Evolutionary conservation across 2,329 filamentous ascomycete genomes (phyloP), one percentile per base, ranked within the genome.

Genomic region (Aspergillus fijiensis): DNA sequence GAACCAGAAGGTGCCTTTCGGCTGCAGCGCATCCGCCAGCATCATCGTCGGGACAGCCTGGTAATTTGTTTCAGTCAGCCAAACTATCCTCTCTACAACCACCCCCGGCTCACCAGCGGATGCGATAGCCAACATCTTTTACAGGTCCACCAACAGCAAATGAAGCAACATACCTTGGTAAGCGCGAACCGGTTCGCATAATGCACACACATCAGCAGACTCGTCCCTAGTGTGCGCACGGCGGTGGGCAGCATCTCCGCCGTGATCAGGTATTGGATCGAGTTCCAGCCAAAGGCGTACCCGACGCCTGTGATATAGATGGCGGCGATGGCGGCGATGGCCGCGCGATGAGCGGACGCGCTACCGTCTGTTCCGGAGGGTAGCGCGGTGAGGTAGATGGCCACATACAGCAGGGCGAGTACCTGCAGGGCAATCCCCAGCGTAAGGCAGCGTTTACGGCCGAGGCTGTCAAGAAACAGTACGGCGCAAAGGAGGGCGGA

Each of bases 381-480:
- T 2, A 68, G 65, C 1, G 72, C 61, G 2, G 70, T 71, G 2
- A 84, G 73, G 73, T 82, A 84, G 50, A 83, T 77, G 16, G 81
- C 81, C 72, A 84, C 80, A 70, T 84, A 85, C 2, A 83, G 70
- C 79, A 85, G 83, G n/a, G 79, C 71, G 11, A 84, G n/a, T 1
- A 78, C 69, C 59, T 84, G 81, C 7, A 80, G 71, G 45, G 65
- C 72, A 42, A 84, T 82, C 9, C 82, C 82, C n/a, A 76, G 74
- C 48, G 76, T 73, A 6, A 84, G 74, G 0, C 81, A 75, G 14
- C 81, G 74, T 75, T 91, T 91, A 55, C 90, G 85, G 1, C 89
- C 89, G 60, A 92, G 84, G 58, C 87, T 85, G 67, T 92, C 90
- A 66, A 92, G 88, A 2, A 92, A 82, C 80, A 92, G 89, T 55